Conservation (phyloP, 2,329 filamentous ascomycete genomes). For the Pezicula neosporulosa region DNA sequence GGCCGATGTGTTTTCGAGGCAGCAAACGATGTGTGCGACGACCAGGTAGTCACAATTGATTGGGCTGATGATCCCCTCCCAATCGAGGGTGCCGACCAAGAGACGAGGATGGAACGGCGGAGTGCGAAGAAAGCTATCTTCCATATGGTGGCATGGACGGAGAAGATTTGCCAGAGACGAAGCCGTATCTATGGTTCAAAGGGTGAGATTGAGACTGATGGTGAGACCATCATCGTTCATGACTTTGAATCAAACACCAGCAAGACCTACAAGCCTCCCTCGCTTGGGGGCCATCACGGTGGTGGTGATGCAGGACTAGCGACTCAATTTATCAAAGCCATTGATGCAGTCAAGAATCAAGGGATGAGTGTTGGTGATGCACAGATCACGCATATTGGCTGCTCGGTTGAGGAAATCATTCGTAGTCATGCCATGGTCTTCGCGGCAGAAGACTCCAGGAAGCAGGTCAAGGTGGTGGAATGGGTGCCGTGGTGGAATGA, state of each 20-base stretch:
- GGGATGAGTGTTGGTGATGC: neutral
- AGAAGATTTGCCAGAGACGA: neutral
- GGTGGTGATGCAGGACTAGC: neutral
- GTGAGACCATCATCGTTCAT: neutral
- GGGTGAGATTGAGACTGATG: neutral
- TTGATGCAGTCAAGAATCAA: neutral
- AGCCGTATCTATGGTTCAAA: neutral
- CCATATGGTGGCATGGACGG: neutral
- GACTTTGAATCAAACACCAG: neutral
- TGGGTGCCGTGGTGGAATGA: neutral
- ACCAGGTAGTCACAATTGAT: neutral
- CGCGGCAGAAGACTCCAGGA: neutral
- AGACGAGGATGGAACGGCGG: neutral
- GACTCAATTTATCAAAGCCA: neutral
- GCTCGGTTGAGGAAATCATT: neutral
- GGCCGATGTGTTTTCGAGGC: neutral
- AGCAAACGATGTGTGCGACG: neutral
- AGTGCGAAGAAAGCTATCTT: neutral
- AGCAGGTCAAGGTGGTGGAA: neutral
- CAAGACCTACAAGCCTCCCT: neutral
- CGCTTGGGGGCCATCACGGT: neutral
- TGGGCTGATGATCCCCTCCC: neutral
- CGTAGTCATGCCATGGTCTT: neutral
- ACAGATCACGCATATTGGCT: neutral
- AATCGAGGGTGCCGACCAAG: neutral